These are phyloP conservation scores for Didymellaceae sp. DNA, from an alignment of 2,329 filamentous ascomycete genomes.

Conservation along the genomic window DNA sequence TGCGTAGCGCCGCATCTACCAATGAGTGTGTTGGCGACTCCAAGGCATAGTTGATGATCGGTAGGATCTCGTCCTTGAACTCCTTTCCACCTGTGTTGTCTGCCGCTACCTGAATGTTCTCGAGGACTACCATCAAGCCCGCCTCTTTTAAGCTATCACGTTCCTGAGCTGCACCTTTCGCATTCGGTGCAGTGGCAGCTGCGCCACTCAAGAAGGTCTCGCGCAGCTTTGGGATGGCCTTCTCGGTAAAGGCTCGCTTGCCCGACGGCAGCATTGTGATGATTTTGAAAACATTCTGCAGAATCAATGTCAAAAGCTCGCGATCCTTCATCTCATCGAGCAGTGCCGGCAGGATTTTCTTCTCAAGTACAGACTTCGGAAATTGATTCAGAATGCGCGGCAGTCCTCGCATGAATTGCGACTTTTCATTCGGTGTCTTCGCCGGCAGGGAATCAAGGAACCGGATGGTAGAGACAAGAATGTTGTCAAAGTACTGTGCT, in stretches of 20 bases:
- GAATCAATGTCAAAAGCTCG: slow-evolving; percentile 80
- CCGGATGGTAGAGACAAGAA: slow-evolving; percentile 92
- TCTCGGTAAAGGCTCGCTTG: slow-evolving; percentile 80
- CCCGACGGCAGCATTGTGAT: slow-evolving; percentile 75
- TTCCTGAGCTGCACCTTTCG: slow-evolving; percentile 62
- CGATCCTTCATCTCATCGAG: slow-evolving; percentile 94
- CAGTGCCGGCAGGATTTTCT: slow-evolving; percentile 87
- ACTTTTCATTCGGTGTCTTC: slow-evolving; percentile 90
- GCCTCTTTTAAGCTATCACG: slow-evolving; percentile 85
- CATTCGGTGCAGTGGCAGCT: slow-evolving; percentile 53
- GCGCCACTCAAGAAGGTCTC: slow-evolving; percentile 75
- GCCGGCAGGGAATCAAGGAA: slow-evolving; percentile 91
- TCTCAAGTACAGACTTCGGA: slow-evolving; percentile 90
- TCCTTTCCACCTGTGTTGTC: slow-evolving; percentile 87
- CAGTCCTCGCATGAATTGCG: slow-evolving; percentile 87
- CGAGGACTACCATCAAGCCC: slow-evolving; percentile 87
- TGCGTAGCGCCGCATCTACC: slow-evolving; percentile 82
- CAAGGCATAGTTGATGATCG: slow-evolving; percentile 81
- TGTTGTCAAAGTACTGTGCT: slow-evolving; percentile 95
- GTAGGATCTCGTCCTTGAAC: slow-evolving; percentile 94
- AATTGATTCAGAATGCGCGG: slow-evolving; percentile 89
- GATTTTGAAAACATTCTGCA: slow-evolving; percentile 93
- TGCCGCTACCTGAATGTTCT: slow-evolving; percentile 77
- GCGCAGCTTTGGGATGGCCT: slow-evolving; percentile 81
- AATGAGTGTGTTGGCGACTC: slow-evolving; percentile 89